Conservation (phyloP, 495 filamentous ascomycete species). For the Daldinia grandis region DNA sequence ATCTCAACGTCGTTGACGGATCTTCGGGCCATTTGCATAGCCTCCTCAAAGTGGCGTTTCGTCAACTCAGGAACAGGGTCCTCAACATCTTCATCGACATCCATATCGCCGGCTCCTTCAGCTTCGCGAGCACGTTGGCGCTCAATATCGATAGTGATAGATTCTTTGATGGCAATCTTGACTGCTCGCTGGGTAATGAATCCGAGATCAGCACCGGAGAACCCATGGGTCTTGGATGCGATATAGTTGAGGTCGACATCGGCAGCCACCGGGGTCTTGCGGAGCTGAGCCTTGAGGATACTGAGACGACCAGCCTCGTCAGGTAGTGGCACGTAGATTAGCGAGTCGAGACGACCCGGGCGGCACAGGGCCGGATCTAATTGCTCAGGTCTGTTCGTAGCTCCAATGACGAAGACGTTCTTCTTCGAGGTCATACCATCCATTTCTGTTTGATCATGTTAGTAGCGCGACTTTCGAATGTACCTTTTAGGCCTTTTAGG, state of each 20-base stretch:
- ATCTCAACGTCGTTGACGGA: slow-evolving; percentile 98
- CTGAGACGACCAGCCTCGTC: slow-evolving; percentile 85
- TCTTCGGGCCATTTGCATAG: slow-evolving; percentile 90
- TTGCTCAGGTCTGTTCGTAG: slow-evolving; percentile 98
- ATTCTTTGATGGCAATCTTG: slow-evolving; percentile 98
- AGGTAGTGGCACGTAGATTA: slow-evolving; percentile 97
- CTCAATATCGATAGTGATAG: slow-evolving; percentile 90
- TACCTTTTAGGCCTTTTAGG: not conserved
- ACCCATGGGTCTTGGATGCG: slow-evolving; percentile 96
- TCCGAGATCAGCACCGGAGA: slow-evolving; percentile 99
- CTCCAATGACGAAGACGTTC: slow-evolving; percentile 99
- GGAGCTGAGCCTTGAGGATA: slow-evolving; percentile 95
- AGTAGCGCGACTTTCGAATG: slow-evolving; percentile 43
- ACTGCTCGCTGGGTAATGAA: slow-evolving; percentile 98
- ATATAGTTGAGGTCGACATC: slow-evolving; percentile 93
- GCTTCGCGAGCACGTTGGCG: slow-evolving; percentile 87
- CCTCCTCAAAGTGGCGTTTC: slow-evolving; percentile 97
- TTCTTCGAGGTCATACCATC: slow-evolving; percentile 99
- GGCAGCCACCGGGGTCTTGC: slow-evolving; percentile 91
- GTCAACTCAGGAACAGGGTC: slow-evolving; percentile 98
- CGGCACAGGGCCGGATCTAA: slow-evolving; percentile 97
- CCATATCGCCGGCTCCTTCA: slow-evolving; percentile 80
- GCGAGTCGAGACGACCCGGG: slow-evolving; percentile 96
- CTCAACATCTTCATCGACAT: slow-evolving; percentile 81
- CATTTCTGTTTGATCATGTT: slow-evolving; percentile 75